Conservation (phyloP, 2,329 filamentous ascomycete genomes). For the Diaporthe destruens region DNA sequence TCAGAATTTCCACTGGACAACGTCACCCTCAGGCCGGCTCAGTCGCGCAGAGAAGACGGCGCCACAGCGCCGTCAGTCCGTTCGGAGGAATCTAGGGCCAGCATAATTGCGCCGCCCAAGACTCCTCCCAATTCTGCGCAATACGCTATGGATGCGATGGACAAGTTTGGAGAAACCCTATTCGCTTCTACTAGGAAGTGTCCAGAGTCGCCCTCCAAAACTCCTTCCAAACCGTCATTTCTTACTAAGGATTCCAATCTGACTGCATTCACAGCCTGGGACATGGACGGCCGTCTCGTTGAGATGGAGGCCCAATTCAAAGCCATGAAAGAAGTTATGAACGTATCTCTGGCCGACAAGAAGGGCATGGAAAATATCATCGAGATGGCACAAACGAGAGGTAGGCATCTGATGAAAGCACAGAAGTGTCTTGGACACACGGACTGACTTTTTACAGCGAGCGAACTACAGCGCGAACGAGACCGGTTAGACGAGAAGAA, state of each 20-base stretch:
- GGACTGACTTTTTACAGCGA: conserved; percentile 53
- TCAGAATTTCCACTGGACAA: conserved; percentile 46
- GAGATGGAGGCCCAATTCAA: conserved; percentile 82
- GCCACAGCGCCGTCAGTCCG: conserved; percentile 26
- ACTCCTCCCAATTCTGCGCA: conserved; percentile 44
- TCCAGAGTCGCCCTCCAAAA: conserved; percentile 57
- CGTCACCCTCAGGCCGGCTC: conserved; percentile 48
- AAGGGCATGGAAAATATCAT: conserved; percentile 80
- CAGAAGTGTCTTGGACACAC: neutral
- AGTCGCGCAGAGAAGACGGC: conserved; percentile 45
- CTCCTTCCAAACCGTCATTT: conserved; percentile 55
- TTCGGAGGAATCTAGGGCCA: conserved; percentile 38
- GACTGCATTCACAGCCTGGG: conserved; percentile 76
- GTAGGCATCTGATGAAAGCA: conserved; percentile 62
- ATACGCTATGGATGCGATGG: conserved; percentile 41
- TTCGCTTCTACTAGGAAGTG: conserved; percentile 51
- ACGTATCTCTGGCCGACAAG: conserved; percentile 75
- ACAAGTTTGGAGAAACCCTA: conserved; percentile 46
- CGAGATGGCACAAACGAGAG: conserved; percentile 78
- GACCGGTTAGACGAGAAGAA: conserved; percentile 61
- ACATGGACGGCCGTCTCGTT: conserved; percentile 81
- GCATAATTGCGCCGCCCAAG: conserved; percentile 47
- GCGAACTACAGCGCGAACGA: conserved; percentile 62
- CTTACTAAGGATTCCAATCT: conserved; percentile 82
- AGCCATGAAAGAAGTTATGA: conserved; percentile 79